Percentiles rank a stretch among this genome's conserved stretches.
Evolutionary conservation across 2,329 filamentous ascomycete genomes (phyloP).

Genomic region (Colletotrichum australisinense): DNA sequence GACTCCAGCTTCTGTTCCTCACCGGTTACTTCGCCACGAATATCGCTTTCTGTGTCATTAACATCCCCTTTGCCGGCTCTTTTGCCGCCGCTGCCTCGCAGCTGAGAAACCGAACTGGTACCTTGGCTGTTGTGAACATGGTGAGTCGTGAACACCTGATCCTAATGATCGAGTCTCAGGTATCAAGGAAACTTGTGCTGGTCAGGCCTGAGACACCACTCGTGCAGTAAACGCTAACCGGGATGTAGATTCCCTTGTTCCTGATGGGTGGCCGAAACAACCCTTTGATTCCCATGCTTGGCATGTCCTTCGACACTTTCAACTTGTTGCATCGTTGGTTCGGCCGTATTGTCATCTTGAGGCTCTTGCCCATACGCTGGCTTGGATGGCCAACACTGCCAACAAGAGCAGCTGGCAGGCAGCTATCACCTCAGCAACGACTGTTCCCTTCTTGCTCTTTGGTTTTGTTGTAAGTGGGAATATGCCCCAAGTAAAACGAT

Average conservation of each 20-base stretch:
- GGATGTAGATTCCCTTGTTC: constrained; percentile 70
- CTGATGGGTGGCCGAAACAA: constrained; percentile 82
- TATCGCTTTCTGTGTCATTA: constrained; percentile 78
- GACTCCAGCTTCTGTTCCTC: constrained; percentile 72
- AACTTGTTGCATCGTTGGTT: constrained; percentile 86
- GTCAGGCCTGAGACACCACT: neutral
- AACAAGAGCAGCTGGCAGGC: constrained; percentile 59
- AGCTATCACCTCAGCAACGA: constrained; percentile 49
- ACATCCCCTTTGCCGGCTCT: constrained; percentile 68
- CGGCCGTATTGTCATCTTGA: constrained; percentile 79
- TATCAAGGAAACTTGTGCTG: neutral
- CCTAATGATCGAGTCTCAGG: neutral
- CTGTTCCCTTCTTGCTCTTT: constrained; percentile 63
- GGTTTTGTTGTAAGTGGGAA: constrained; percentile 71
- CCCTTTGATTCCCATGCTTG: constrained; percentile 77
- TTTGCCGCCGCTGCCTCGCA: constrained; percentile 58
- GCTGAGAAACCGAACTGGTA: constrained; percentile 76
- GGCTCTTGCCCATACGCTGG: constrained; percentile 72
- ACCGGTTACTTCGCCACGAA: constrained; percentile 72
- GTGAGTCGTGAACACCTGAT: constrained; percentile 46
- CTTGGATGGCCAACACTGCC: constrained; percentile 63
- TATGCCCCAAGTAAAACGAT: neutral
- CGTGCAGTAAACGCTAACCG: constrained; percentile 23
- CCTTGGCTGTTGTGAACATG: constrained; percentile 81
- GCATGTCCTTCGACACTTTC: constrained; percentile 85